Evolutionary conservation across 2,329 filamentous ascomycete genomes (phyloP).

Genomic region (Ascochyta rabiei): DNA sequence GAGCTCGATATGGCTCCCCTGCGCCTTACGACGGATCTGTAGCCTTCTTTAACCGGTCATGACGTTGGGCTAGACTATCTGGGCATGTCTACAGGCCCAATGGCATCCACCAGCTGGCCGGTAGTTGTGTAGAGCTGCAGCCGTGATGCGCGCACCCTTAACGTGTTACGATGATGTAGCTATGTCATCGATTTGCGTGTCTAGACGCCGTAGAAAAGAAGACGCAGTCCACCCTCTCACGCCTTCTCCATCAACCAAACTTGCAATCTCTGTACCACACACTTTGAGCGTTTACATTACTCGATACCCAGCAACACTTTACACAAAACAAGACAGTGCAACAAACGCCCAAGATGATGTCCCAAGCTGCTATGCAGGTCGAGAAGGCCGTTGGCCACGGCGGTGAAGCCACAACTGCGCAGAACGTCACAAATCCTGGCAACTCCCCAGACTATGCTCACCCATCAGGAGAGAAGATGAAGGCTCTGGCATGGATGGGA

Average conservation of each 20-base stretch:
- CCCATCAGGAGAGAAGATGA: constrained; percentile 67
- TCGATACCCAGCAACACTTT: constrained; percentile 11
- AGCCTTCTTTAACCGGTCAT: constrained; percentile 34
- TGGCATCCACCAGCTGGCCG: constrained; percentile 21
- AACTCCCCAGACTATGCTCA: constrained; percentile 50
- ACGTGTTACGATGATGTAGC: constrained; percentile 26
- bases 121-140: constrained; percentile 27
- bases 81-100: constrained; percentile 34
- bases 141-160: constrained; percentile 8
- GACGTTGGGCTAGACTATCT: constrained; percentile 36
- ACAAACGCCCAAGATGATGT: constrained; percentile 38
- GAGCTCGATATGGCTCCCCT: constrained; percentile 23
- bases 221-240: constrained; percentile 1
- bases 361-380: constrained; percentile 65
- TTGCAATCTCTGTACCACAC: not conserved
- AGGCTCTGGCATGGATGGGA: constrained; percentile 80
- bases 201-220: constrained; percentile 23
- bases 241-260: not conserved
- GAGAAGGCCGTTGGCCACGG: constrained; percentile 74
- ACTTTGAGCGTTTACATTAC: not conserved
- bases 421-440: constrained; percentile 72
- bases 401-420: constrained; percentile 67
- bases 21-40: constrained; percentile 21
- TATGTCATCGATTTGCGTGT: constrained; percentile 28
- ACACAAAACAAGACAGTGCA: constrained; percentile 5